Conservation (phyloP, 2,329 filamentous ascomycete genomes). For the Monilinia fructicola region DNA sequence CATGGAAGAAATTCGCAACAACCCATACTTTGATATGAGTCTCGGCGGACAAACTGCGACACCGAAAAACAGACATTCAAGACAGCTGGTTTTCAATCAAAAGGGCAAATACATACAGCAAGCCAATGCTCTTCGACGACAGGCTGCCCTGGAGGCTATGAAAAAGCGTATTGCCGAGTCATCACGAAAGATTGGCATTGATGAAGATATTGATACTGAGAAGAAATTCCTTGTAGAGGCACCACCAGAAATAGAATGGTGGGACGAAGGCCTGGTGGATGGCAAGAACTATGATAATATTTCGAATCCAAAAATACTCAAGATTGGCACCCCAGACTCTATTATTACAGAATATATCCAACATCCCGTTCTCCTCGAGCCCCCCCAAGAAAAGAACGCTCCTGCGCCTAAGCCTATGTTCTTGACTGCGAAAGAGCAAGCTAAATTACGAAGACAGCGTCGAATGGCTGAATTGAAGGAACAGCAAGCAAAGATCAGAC, state of each 20-base stretch:
- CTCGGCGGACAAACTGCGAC: slow-evolving; percentile 57
- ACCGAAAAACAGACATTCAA: slow-evolving; percentile 65
- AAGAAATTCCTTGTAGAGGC: slow-evolving; percentile 82
- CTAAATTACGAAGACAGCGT: slow-evolving; percentile 84
- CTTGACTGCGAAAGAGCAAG: slow-evolving; percentile 85
- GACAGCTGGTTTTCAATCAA: slow-evolving; percentile 84
- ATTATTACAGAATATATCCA: slow-evolving; percentile 91
- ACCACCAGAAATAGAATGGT: slow-evolving; percentile 93
- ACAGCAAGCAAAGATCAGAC: slow-evolving; percentile 89
- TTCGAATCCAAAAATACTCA: slow-evolving; percentile 63
- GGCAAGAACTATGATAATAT: slow-evolving; percentile 73
- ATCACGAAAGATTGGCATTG: slow-evolving; percentile 85
- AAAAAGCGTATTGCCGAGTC: slow-evolving; percentile 89
- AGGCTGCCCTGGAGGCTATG: slow-evolving; percentile 88
- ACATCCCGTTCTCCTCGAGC: slow-evolving; percentile 86
- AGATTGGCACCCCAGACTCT: slow-evolving; percentile 74
- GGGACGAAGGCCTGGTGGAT: slow-evolving; percentile 85
- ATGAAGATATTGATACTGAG: slow-evolving; percentile 85
- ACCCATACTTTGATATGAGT: slow-evolving; percentile 80
- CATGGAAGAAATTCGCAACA: slow-evolving; percentile 60
- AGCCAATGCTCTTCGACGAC: slow-evolving; percentile 81
- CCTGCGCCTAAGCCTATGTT: slow-evolving; percentile 86
- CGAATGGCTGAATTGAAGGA: slow-evolving; percentile 94
- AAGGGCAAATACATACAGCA: slow-evolving; percentile 98
- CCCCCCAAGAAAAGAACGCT: slow-evolving; percentile 82